Evolutionary conservation across 2,329 filamentous ascomycete genomes (phyloP), one percentile per base, ranked within the genome.

Genomic region (Pseudogymnoascus sp.): DNA sequence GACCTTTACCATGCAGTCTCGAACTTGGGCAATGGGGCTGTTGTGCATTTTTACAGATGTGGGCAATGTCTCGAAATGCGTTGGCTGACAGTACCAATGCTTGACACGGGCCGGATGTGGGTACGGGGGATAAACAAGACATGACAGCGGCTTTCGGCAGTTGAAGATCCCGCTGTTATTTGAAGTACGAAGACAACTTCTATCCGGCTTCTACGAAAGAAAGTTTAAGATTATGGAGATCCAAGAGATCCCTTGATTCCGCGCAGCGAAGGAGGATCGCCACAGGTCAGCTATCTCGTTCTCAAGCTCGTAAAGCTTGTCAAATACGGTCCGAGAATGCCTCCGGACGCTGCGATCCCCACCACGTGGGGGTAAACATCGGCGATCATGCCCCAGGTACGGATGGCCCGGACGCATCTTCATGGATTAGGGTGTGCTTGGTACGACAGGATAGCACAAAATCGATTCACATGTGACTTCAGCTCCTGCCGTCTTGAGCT

Each of bases 121-220:
- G 48, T 55, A 55, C 33, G 29, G 48, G 15, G 4, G n/a, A 35
- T 33, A 55, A 55, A 55, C 29, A 15, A 33, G n/a, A 21, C 5
- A 18, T 55, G 48, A 55, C 48, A 55, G 48, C 48, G 48, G 48
- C 48, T 33, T 35, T 35, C 48, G 48, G 48, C 48, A 55, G 48
- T 55, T 33, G 48, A 52, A 18, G 27, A 33, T 21, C 48, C 29
- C 48, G 5, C 27, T 55, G 18, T 15, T 9, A 33, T 18, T 18
- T n/a, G 29, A 33, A 33, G 48, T 12, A 15, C 33, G 29, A 55
- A 55, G 45, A 33, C 45, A 10, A 31, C 12, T 55, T 18, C n/a
- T 4, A 18, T 13, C 6, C 29, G 5, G 48, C 27, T 55, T 35
- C 48, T 55, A 33, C 48, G 15, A 55, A 55, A 55, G 48, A 55